Base-by-base conservation (phyloP, 1,284 basidiomycete species). In the Cutaneotrichosporon sp. region DNA sequence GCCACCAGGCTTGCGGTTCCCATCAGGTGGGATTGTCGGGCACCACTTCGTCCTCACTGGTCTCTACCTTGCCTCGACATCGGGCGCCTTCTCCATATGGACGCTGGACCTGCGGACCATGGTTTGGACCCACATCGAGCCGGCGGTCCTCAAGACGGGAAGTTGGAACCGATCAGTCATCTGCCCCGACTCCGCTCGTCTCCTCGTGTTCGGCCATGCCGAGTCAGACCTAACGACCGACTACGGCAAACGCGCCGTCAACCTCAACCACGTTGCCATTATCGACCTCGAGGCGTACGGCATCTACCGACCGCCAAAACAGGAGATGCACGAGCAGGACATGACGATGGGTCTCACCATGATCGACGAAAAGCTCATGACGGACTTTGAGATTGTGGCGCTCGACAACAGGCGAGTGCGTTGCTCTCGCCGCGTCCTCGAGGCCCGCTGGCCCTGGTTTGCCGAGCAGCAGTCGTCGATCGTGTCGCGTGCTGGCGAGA, bases 361-460 rank as follows among this genome's bases (percentile, higher is more conserved):
- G 38, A 77, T 92, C 7, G 88, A 90, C 65, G 87, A 90, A 68
- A 79, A 79, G 25, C 76, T 85, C 26, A 77, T 87, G 24, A 80
- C 84, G 5, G 92, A 97, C 72, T 97, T 96, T 65, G 89, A 92
- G 67, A 79, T 97, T 51, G 77, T 96, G 16, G 91, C 88, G 68
- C 88, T 92, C 57, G 93, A 97, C 70, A 89, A 89, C 1, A 81
- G 89, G 52, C 81, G 81, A 60, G 82, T 97, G 56, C 78, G 81
- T 42, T 93, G 89, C 70, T 90, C 90, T 20, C 81, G 90, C 38
- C 84, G 82, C 66, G 75, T 90, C 17, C 77, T 97, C 19, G 85
- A 89, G 68, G 84, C 87, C 34, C 81, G 92, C 14, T 97, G 93
- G 93, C 83, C 86, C 0, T 97, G 93, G 93, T 93, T 97, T 79